Percentiles rank a stretch among this genome's conserved stretches.
phyloP scores from a whole-genome alignment of 805 yeast species.

The Saccharomycopsis lassenensis region DNA sequence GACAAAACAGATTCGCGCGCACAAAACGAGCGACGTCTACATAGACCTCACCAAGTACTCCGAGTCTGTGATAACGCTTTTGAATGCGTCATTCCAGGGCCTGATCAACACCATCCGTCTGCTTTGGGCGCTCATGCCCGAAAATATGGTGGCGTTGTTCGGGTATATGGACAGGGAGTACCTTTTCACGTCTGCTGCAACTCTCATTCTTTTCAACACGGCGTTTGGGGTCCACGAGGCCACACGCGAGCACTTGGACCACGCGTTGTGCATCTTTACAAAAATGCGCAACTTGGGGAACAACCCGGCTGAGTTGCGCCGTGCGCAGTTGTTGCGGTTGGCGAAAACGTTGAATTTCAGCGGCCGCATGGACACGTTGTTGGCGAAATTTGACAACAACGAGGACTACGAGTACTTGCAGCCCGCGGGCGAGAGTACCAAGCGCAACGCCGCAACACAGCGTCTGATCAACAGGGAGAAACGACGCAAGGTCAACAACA shows the following conservation, averaged over 20 bases:
- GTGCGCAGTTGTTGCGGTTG: slow-evolving; percentile 59
- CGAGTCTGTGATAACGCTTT: slow-evolving; percentile 49
- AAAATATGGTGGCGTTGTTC: slow-evolving; percentile 73
- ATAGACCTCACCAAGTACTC: slow-evolving; percentile 61
- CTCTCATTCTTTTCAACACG: slow-evolving; percentile 60
- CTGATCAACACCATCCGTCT: slow-evolving; percentile 66
- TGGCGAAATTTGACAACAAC: slow-evolving; percentile 44
- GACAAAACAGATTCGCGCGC: slow-evolving; percentile 47
- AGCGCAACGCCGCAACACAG: slow-evolving; percentile 3
- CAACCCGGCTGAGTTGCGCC: slow-evolving; percentile 66
- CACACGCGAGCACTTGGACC: slow-evolving; percentile 60
- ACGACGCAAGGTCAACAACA: slow-evolving; percentile 15
- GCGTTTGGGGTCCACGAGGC: slow-evolving; percentile 78
- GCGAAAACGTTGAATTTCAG: slow-evolving; percentile 58
- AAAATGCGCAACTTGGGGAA: slow-evolving; percentile 70
- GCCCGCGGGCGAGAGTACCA: neutral
- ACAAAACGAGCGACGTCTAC: slow-evolving; percentile 36
- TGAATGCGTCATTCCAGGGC: slow-evolving; percentile 72
- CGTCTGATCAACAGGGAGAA: slow-evolving; percentile 14
- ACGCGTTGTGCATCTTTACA: slow-evolving; percentile 57
- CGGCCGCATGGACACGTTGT: slow-evolving; percentile 47
- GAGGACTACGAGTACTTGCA: neutral
- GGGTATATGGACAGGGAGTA: slow-evolving; percentile 86
- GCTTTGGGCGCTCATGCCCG: slow-evolving; percentile 63
- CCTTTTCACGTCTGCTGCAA: slow-evolving; percentile 65